Evolutionary conservation across 148 eudicot genomes (phyloP).

Genomic region (Silene latifolia): DNA sequence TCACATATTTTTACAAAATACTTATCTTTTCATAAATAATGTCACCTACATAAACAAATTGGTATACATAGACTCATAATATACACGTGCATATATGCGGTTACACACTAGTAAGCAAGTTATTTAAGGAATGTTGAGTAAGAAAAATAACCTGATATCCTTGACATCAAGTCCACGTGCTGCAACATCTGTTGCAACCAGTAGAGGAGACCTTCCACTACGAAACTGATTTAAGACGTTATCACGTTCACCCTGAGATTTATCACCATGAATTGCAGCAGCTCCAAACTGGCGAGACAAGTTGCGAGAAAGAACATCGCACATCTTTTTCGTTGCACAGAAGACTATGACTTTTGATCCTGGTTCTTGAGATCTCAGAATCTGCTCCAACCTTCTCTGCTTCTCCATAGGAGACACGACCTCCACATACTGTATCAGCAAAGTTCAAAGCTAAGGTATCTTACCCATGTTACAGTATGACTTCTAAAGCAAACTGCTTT

Average conservation of each 20-base stretch:
- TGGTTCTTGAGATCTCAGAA: constrained; percentile 80
- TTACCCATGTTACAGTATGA: not conserved
- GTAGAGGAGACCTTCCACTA: constrained; percentile 72
- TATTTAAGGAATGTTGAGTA: not conserved
- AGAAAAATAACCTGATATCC: constrained; percentile 69
- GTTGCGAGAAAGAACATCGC: constrained; percentile 79
- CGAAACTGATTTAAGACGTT: constrained; percentile 72
- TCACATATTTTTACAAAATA: too few species aligned
- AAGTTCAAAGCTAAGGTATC: constrained; percentile 6
- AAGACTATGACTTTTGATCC: constrained; percentile 87
- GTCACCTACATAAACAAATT: too few species aligned
- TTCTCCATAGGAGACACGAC: constrained; percentile 70
- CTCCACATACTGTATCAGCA: constrained; percentile 59
- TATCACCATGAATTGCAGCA: constrained; percentile 94
- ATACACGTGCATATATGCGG: too few species aligned
- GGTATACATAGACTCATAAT: too few species aligned
- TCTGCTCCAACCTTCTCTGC: constrained; percentile 74
- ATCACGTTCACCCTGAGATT: constrained; percentile 83
- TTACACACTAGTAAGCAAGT: too few species aligned
- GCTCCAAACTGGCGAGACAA: constrained; percentile 71
- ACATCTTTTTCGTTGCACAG: constrained; percentile 95
- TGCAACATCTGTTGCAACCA: constrained; percentile 99
- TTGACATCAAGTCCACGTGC: constrained; percentile 91
- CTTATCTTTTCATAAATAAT: too few species aligned
- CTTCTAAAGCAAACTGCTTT: not conserved